A percentile compares a stretch with the other conserved stretches of the same genome.
Evolutionary conservation across 257 asterid species (phyloP).

Genomic region (Eustoma russellianum): DNA sequence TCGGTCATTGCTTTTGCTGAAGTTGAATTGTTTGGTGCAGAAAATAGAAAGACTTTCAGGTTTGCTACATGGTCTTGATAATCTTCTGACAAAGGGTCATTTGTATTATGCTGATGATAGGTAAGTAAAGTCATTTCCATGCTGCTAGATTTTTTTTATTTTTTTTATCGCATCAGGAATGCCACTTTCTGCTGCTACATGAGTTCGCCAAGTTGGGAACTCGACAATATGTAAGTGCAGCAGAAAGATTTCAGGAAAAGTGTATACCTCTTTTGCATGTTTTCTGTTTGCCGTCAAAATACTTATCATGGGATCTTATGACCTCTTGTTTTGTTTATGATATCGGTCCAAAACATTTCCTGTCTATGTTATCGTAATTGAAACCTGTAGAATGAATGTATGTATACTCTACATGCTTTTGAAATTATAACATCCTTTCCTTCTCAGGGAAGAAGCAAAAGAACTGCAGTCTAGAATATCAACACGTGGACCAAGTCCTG

Average conservation of each 20-base stretch:
- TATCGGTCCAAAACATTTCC: too few relatives aligned
- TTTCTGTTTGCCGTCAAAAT: too few relatives aligned
- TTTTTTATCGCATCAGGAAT: neutral
- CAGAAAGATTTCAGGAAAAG: too few relatives aligned
- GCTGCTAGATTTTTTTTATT: neutral
- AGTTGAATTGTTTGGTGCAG: constrained; percentile 32
- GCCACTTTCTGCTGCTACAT: neutral
- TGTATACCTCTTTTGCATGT: too few relatives aligned
- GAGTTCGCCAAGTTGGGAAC: neutral
- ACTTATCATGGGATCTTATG: too few relatives aligned
- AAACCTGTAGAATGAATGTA: too few relatives aligned
- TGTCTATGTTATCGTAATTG: too few relatives aligned
- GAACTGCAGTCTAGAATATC: constrained; percentile 34
- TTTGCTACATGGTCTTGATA: constrained; percentile 48
- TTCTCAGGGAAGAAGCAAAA: constrained; percentile 69
- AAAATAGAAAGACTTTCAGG: constrained; percentile 62
- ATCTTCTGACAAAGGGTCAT: constrained; percentile 41
- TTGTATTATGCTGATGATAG: constrained; percentile 76
- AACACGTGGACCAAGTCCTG: constrained; percentile 13
- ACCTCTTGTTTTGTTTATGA: too few relatives aligned
- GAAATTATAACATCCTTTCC: neutral
- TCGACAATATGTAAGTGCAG: too few relatives aligned
- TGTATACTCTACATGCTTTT: too few relatives aligned
- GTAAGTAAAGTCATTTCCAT: constrained; percentile 23
- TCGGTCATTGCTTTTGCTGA: constrained; percentile 3